phyloP scores from a whole-genome alignment of 2,329 filamentous ascomycete species.

The Hypoxylon sp. region DNA sequence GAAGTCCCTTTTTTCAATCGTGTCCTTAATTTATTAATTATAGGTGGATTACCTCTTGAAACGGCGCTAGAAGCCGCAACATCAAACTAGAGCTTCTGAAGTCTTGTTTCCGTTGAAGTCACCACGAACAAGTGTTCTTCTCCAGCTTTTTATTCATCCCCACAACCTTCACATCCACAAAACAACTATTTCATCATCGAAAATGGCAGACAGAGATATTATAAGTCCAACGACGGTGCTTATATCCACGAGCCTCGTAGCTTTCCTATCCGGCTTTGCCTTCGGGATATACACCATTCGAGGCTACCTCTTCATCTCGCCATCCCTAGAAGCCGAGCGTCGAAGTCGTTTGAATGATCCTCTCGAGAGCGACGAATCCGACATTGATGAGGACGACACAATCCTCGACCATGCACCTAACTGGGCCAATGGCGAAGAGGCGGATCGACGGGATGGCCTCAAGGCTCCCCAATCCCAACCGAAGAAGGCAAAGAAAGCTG shows the following conservation, averaged over 20 bases:
- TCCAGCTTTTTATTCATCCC: background rate
- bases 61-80: too few relatives aligned
- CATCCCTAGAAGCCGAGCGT: constrained; percentile 64
- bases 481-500: constrained; percentile 16
- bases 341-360: constrained; percentile 65
- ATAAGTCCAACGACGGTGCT: constrained; percentile 65
- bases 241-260: constrained; percentile 76
- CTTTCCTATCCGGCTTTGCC: constrained; percentile 80
- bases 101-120: background rate
- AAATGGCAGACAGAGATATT: constrained; percentile 49
- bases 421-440: constrained; percentile 69
- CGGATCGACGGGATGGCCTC: constrained; percentile 66
- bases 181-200: too few relatives aligned
- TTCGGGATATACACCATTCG: constrained; percentile 77
- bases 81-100: too few relatives aligned
- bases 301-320: constrained; percentile 67
- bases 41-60: too few relatives aligned
- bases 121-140: background rate
- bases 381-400: constrained; percentile 67
- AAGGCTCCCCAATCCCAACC: constrained; percentile 42
- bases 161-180: background rate
- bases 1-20: constrained; percentile 5
- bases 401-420: constrained; percentile 72
- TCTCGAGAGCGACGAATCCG: constrained; percentile 74
- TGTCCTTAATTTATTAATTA: too few relatives aligned